Conservation (phyloP, 2,329 filamentous ascomycete genomes). For the Colletotrichum truncatum region DNA sequence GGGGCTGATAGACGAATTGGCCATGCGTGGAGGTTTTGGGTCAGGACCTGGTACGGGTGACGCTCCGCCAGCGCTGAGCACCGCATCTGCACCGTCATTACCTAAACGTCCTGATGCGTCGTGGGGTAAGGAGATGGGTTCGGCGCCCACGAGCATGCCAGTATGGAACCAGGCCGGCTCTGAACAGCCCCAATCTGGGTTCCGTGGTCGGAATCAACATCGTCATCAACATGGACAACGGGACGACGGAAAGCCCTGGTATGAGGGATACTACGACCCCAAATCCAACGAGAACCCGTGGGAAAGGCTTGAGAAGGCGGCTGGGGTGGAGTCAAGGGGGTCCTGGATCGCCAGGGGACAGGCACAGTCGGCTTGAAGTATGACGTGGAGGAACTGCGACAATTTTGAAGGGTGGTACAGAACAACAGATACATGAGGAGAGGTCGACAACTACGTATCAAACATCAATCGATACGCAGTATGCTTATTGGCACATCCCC, state of each 20-base stretch:
- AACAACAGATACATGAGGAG: background rate
- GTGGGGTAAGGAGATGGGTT: slow-evolving; percentile 24
- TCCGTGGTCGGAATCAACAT: background rate
- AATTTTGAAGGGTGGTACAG: background rate
- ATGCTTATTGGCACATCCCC: background rate
- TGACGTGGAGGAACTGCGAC: background rate
- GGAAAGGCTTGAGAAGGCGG: slow-evolving; percentile 62
- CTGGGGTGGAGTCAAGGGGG: slow-evolving; percentile 53
- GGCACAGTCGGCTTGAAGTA: background rate
- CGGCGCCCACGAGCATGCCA: slow-evolving; percentile 5
- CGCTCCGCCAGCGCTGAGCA: slow-evolving; percentile 1
- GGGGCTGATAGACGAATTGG: slow-evolving; percentile 24
- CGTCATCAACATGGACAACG: slow-evolving; percentile 1
- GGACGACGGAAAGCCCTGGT: slow-evolving; percentile 57
- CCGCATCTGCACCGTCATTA: slow-evolving; percentile 15
- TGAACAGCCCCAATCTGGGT: background rate
- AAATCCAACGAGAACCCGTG: slow-evolving; percentile 79
- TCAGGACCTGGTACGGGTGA: background rate
- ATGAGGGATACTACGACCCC: slow-evolving; percentile 74
- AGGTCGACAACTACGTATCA: background rate
- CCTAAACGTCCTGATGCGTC: slow-evolving; percentile 21
- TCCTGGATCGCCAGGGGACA: slow-evolving; percentile 49
- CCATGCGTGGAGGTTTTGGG: background rate
- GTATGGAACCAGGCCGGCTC: background rate
- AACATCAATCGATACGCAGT: background rate